A percentile compares a stretch with the other conserved stretches of the same genome.
Conservation (phyloP, 371 early-diverging fungal species). For the Rhizomucor miehei region DNA sequence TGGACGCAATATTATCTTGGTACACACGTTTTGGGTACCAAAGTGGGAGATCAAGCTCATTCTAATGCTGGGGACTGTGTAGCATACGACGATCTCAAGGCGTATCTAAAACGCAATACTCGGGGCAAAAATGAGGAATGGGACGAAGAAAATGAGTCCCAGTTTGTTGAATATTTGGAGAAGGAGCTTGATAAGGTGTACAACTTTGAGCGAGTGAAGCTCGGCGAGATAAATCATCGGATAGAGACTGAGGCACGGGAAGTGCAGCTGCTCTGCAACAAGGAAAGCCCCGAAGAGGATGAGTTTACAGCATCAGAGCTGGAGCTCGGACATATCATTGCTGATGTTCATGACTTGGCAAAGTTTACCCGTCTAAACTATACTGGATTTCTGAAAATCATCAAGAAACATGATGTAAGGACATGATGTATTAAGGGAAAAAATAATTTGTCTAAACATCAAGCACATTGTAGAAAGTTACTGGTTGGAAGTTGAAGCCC, state of each 20-base stretch:
- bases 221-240: constrained; percentile 83
- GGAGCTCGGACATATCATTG: constrained; percentile 81
- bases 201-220: constrained; percentile 87
- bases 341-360: constrained; percentile 92
- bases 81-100: constrained; percentile 84
- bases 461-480: constrained; percentile 66
- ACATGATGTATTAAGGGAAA: background rate
- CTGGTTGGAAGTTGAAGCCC: constrained; percentile 81
- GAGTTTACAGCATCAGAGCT: constrained; percentile 71
- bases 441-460: background rate
- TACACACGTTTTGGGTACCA: constrained; percentile 29
- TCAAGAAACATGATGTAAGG: constrained; percentile 96
- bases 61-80: background rate
- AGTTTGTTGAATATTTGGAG: constrained; percentile 82
- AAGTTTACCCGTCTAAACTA: constrained; percentile 96
- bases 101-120: constrained; percentile 64
- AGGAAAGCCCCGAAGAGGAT: constrained; percentile 63
- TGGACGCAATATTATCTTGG: constrained; percentile 55
- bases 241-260: constrained; percentile 73
- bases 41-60: background rate
- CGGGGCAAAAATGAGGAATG: constrained; percentile 27
- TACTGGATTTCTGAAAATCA: constrained; percentile 95
- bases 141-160: constrained; percentile 79
- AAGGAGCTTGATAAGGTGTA: constrained; percentile 93
- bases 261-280: constrained; percentile 54